Evolutionary conservation across 1,284 basidiomycete species (phyloP).

Genomic region (Pseudozyma hubeiensis): DNA sequence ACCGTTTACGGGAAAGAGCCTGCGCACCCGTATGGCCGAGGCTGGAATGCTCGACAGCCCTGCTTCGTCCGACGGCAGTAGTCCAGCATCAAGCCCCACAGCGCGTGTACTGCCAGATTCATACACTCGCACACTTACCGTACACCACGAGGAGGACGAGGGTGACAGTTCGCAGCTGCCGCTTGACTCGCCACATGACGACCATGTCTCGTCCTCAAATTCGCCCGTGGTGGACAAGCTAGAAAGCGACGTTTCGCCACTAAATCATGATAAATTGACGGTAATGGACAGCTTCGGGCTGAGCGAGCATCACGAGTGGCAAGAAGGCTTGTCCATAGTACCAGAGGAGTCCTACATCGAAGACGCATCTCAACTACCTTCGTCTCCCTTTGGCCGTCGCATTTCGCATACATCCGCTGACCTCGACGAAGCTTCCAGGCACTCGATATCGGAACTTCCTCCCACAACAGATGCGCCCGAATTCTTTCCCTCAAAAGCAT

Average conservation of each 20-base stretch:
- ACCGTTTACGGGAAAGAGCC: conserved; percentile 37
- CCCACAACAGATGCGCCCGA: not conserved
- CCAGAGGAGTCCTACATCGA: conserved; percentile 33
- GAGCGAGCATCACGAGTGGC: conserved; percentile 8
- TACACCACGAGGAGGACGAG: not conserved
- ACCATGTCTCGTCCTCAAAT: not conserved
- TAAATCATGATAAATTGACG: not conserved
- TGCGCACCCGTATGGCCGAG: conserved; percentile 32
- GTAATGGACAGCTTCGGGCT: not conserved
- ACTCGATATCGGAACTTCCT: not conserved
- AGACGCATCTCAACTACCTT: conserved; percentile 13
- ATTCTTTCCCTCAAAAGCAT: not conserved
- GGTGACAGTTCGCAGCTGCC: not conserved
- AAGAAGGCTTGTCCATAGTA: conserved; percentile 35
- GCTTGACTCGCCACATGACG: conserved; percentile 1
- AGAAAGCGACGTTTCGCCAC: not conserved
- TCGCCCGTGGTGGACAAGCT: not conserved
- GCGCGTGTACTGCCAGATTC: conserved; percentile 8
- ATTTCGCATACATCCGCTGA: not conserved
- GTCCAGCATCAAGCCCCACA: conserved; percentile 18
- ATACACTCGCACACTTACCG: not conserved
- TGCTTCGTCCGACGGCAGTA: conserved; percentile 26
- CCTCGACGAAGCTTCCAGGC: not conserved
- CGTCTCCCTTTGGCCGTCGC: not conserved
- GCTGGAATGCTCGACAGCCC: conserved; percentile 38